These are phyloP conservation scores for Schoenoplectus triqueter DNA, from an alignment of 202 grass and related monocot species.

Conservation along the genomic window DNA sequence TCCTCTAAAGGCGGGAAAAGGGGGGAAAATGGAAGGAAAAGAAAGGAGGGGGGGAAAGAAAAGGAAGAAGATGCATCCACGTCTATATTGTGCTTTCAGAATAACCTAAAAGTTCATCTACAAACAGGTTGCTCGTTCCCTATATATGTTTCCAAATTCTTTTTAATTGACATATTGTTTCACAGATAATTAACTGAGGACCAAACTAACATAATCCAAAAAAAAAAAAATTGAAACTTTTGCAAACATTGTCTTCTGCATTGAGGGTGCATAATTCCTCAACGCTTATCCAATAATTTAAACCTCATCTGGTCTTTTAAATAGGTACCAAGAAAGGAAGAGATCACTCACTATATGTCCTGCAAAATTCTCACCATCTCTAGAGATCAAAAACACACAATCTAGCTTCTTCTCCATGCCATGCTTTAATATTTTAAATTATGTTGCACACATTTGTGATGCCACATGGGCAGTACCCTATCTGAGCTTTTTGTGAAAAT, in stretches of 20 bases:
- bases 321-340: neutral
- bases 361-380: neutral
- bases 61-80: neutral
- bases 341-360: neutral
- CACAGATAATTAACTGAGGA: neutral
- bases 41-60: no score
- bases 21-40: no score
- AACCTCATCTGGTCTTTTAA: constrained; percentile 13
- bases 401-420: neutral
- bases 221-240: neutral
- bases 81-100: neutral
- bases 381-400: neutral
- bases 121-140: no score
- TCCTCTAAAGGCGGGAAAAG: no score
- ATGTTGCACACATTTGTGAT: neutral
- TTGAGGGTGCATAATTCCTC: neutral
- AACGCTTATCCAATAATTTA: neutral
- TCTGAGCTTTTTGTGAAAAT: constrained; percentile 17
- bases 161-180: no score
- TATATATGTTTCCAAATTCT: no score
- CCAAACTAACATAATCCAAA: neutral
- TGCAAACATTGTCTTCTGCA: neutral
- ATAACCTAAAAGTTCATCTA: neutral
- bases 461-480: neutral
- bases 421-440: neutral